Evolutionary conservation across 2,329 filamentous ascomycete genomes (phyloP).

Genomic region (Trichoderma citrinoviride): DNA sequence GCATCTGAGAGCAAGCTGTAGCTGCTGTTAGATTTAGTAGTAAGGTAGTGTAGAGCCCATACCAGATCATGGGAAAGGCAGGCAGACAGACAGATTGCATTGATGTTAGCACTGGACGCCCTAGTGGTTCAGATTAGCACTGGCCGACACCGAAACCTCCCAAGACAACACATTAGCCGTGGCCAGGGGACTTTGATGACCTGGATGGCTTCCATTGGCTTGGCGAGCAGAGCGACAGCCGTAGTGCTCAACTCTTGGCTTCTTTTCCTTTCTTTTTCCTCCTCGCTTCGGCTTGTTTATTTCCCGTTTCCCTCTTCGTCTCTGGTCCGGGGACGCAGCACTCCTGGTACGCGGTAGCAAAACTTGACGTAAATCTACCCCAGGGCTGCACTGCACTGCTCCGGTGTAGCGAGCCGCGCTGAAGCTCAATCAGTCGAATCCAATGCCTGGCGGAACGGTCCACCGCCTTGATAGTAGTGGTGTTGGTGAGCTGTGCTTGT

Average conservation of each 20-base stretch:
- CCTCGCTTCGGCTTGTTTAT: neutral
- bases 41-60: too few relatives aligned
- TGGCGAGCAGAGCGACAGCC: neutral
- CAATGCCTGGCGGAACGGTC: conserved; percentile 4
- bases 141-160: neutral
- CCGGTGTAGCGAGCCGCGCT: neutral
- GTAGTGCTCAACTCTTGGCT: neutral
- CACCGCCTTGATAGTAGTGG: conserved; percentile 5
- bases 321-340: too few relatives aligned
- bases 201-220: too few relatives aligned
- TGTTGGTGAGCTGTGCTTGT: neutral
- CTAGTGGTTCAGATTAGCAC: too few relatives aligned
- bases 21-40: too few relatives aligned
- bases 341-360: too few relatives aligned
- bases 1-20: too few relatives aligned
- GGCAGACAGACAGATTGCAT: neutral
- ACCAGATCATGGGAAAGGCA: neutral
- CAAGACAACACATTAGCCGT: neutral
- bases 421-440: neutral
- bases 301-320: too few relatives aligned
- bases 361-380: too few relatives aligned
- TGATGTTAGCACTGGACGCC: too few relatives aligned
- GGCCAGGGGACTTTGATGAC: neutral
- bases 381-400: too few relatives aligned
- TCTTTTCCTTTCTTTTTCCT: neutral